Percentiles rank a stretch among this genome's conserved stretches.
Evolutionary conservation across 129 eudicot species (phyloP).

Genomic region (Heracleum sosnowskyi): DNA sequence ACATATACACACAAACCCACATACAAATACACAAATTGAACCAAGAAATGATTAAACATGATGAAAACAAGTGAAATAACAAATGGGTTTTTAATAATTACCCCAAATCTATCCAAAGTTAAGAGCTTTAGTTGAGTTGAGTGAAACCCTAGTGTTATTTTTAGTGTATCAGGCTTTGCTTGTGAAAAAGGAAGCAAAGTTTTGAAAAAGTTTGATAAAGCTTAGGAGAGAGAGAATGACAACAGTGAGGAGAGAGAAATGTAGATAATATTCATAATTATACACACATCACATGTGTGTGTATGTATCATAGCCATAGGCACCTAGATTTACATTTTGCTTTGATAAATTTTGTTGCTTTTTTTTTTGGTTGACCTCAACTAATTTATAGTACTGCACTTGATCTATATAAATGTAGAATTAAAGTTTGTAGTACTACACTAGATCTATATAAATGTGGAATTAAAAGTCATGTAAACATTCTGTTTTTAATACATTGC

Average conservation of each 20-base stretch:
- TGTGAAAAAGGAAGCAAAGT: conserved; percentile 7
- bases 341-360: not conserved
- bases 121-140: not conserved
- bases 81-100: not conserved
- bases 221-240: conserved; percentile 9
- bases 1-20: not conserved
- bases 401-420: not conserved
- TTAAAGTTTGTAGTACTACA: not conserved
- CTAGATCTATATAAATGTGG: not conserved
- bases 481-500: not conserved
- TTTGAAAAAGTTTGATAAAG: conserved; percentile 4
- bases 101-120: not conserved
- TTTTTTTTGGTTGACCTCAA: not conserved
- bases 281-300: not conserved
- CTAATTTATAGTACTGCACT: not conserved
- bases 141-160: not conserved
- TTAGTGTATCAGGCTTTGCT: conserved; percentile 1
- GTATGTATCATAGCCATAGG: not conserved
- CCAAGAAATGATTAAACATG: not conserved
- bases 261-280: not conserved
- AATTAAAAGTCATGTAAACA: not conserved
- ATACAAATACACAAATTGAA: not conserved
- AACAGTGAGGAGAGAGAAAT: conserved; percentile 8
- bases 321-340: not conserved
- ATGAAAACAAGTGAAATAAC: not conserved